Evolutionary conservation across 139 green algal genomes (phyloP), one percentile per base, ranked within the genome.

Genomic region (Chlamydomonas sp.): DNA sequence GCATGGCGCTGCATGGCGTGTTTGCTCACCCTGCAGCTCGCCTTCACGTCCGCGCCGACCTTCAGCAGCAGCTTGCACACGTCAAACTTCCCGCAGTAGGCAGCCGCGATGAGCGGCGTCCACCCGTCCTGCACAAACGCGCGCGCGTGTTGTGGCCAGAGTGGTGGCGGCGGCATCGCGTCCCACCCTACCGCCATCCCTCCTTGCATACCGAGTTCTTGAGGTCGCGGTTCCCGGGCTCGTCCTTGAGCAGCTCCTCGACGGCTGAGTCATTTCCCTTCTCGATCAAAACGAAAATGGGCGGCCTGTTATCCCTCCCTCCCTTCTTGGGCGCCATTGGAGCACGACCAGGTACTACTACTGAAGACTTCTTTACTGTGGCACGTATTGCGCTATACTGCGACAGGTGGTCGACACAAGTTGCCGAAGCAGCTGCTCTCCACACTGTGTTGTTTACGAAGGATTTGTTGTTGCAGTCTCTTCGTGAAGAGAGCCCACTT

Each of bases 131-230:
- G 37, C n/a, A n/a, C n/a, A n/a, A n/a, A n/a, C 43, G 13, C 16
- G 16, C 16, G 43, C 43, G 13, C 13, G 43, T 54, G 43, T 16
- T 16, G 43, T 54, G 13, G 13, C 16, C 16, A 16, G 13, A 13
- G 43, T 54, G 43, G 43, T 54, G 43, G 16, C 43, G 43, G 13
- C n/a, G n/a, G n/a, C n/a, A n/a, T n/a, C n/a, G n/a, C n/a, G n/a
- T n/a, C n/a, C n/a, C n/a, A n/a, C n/a, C n/a, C n/a, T n/a, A n/a
- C n/a, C n/a, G n/a, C n/a, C n/a, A n/a, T n/a, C n/a, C n/a, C n/a
- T n/a, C n/a, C n/a, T n/a, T n/a, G n/a, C n/a, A n/a, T 69, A 54
- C 62, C 62, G 54, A 58, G 62, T 69, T 69, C n/a, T 22, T 22
- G 3, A 29, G 13, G 13, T 69, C 13, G 10, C 30, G 13, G 10